Evolutionary conservation across 2,329 filamentous ascomycete genomes (phyloP).

Genomic region (Arthroderma sp.): DNA sequence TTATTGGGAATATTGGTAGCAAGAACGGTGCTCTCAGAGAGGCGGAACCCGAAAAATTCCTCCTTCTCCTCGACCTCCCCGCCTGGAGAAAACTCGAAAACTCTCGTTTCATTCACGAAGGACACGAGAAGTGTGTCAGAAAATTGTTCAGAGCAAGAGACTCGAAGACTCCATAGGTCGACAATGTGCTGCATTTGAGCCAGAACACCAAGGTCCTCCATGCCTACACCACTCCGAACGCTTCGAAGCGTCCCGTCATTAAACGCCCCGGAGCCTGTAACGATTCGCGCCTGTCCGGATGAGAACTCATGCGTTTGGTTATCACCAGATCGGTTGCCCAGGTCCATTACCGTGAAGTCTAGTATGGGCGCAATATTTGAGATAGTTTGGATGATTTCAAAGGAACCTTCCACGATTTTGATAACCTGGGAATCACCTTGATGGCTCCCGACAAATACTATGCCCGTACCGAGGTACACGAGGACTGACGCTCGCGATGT

Average conservation of each 20-base stretch:
- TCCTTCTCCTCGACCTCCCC: constrained; percentile 80
- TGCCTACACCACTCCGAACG: constrained; percentile 82
- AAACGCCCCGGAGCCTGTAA: constrained; percentile 83
- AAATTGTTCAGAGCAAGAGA: constrained; percentile 29
- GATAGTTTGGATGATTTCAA: constrained; percentile 61
- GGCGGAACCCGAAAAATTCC: constrained; percentile 54
- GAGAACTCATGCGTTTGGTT: constrained; percentile 79
- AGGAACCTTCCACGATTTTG: constrained; percentile 45
- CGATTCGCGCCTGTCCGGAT: constrained; percentile 83
- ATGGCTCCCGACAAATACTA: constrained; percentile 81
- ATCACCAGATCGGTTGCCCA: constrained; percentile 72
- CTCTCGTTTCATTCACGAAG: constrained; percentile 68
- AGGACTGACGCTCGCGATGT: constrained; percentile 67
- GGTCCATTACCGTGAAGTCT: constrained; percentile 92
- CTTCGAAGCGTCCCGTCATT: constrained; percentile 79
- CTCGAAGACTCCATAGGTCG: constrained; percentile 57
- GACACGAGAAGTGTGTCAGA: constrained; percentile 65
- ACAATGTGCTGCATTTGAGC: constrained; percentile 64
- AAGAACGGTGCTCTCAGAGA: constrained; percentile 61
- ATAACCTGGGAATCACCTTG: constrained; percentile 84
- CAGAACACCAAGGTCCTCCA: constrained; percentile 74
- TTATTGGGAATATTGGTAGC: constrained; percentile 51
- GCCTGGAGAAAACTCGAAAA: constrained; percentile 60
- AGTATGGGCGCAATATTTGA: constrained; percentile 81
- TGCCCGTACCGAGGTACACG: constrained; percentile 54